Conservation (phyloP, 257 asterid genomes). For the Solanum ahanhuiri region DNA sequence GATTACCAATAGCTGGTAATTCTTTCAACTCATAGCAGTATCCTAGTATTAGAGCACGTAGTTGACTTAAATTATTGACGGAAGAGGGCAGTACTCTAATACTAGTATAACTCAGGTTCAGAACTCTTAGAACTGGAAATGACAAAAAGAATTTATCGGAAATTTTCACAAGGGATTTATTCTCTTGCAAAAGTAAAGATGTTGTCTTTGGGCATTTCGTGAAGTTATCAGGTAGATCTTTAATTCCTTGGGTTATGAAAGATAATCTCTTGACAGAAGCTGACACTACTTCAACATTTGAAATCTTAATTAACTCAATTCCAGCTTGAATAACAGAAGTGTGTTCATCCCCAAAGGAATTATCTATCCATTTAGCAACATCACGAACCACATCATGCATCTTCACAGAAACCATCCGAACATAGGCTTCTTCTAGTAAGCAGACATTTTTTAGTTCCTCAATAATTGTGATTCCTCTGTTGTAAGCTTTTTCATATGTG, state of each 20-base stretch:
- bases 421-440: too few relatives aligned
- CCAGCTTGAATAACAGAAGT: too few relatives aligned
- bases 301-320: too few relatives aligned
- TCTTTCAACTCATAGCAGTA: neutral
- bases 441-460: too few relatives aligned
- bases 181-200: slow-evolving; percentile 3
- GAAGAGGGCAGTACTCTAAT: slow-evolving; percentile 1
- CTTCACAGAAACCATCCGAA: too few relatives aligned
- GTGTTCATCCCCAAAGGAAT: too few relatives aligned
- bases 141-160: neutral
- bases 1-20: slow-evolving; percentile 3
- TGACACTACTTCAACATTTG: too few relatives aligned
- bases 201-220: neutral
- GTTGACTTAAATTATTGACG: neutral
- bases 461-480: too few relatives aligned
- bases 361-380: too few relatives aligned
- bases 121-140: neutral
- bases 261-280: too few relatives aligned
- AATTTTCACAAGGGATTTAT: neutral
- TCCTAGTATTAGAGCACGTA: slow-evolving; percentile 3
- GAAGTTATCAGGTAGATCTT: fast-evolving
- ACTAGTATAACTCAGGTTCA: neutral
- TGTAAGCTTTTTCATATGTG: too few relatives aligned
- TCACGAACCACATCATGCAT: too few relatives aligned
- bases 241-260: fast-evolving